Base-by-base conservation (phyloP, 768 basidiomycete species). In the Leccinum subgranulosum region DNA sequence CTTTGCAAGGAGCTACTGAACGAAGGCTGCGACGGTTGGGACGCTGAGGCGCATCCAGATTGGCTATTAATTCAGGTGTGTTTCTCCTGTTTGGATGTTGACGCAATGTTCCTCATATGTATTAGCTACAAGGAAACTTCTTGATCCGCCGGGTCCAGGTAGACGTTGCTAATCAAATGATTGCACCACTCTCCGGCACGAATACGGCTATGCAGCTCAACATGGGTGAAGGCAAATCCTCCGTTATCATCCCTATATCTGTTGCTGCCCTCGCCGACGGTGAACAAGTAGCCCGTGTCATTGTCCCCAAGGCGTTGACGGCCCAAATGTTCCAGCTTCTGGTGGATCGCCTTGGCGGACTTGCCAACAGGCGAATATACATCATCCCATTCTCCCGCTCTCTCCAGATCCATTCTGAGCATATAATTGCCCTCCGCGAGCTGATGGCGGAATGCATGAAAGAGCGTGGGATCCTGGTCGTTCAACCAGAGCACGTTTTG, bases 211-310 rank as follows among this genome's bases (percentile, higher is more conserved):
- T 79, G 28, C 82, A 84, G 41, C 75, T 84, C 15, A 82, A 84
- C 50, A 84, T 84, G 82, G 82, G 82, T 2, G 82, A 84, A 54
- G 83, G 82, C 1, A 84, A 84, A 57, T 75, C 76, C 2, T 77
- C 75, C 0, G 76, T 76, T 1, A 76, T 84, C 19, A 73, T 83
- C 2, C 83, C 83, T 0, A 68, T 83, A 29, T 66, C 74, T 1
- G 69, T 72, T 0, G 61, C 73, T 4, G 62, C 64, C 4, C 71
- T 84, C 12, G 77, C 83, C 0, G 70, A 84, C 60, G 75, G 78
- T 1, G 15, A 70, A 2, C 75, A 69, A 29, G 67, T 84, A 1
- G 77, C 77, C 41, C 76, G 83, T 11, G 74, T 84, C 39, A 69
- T 84, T 5, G 77, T 80, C 23, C 71, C 81, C n/a, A 83, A 82